Evolutionary conservation across 2,329 filamentous ascomycete species (phyloP).

Genomic region (Cryoendolithus antarcticus): DNA sequence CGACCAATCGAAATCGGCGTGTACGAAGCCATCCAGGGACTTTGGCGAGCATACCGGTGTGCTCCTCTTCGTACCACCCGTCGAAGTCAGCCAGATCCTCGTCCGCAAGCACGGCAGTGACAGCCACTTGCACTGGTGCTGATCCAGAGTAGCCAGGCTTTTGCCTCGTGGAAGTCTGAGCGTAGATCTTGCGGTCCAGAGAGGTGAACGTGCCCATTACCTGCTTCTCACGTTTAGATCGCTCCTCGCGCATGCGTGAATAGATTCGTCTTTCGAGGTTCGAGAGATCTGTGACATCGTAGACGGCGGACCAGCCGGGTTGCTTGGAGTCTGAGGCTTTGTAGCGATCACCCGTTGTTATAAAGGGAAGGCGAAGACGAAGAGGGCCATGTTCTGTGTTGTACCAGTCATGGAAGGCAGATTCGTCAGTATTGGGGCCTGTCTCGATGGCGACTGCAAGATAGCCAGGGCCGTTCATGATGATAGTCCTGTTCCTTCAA

Average conservation of each 20-base stretch:
- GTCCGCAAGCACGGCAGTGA: constrained; percentile 27
- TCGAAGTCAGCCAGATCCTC: constrained; percentile 48
- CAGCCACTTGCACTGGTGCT: constrained; percentile 16
- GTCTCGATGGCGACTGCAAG: constrained; percentile 84
- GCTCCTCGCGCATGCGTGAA: constrained; percentile 49
- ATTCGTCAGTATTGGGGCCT: constrained; percentile 47
- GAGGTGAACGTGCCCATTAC: constrained; percentile 51
- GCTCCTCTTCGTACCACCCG: constrained; percentile 65
- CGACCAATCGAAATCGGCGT: constrained; percentile 55
- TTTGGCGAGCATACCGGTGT: constrained; percentile 57
- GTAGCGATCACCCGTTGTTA: constrained; percentile 70
- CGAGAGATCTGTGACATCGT: constrained; percentile 67
- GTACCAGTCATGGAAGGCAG: constrained; percentile 84
- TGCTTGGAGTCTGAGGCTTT: constrained; percentile 49
- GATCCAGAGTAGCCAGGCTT: constrained; percentile 9
- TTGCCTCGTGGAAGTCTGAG: constrained; percentile 42
- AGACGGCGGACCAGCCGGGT: constrained; percentile 66
- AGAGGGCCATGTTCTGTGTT: constrained; percentile 84
- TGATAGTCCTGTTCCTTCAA: constrained; percentile 6
- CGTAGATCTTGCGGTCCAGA: constrained; percentile 60
- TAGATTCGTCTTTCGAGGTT: constrained; percentile 61
- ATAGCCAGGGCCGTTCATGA: constrained; percentile 45
- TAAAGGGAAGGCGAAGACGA: constrained; percentile 61
- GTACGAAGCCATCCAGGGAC: constrained; percentile 70
- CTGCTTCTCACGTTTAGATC: constrained; percentile 30